These are phyloP conservation scores for Cordyceps militaris DNA, from an alignment of 2,329 filamentous ascomycete genomes.

Conservation along the genomic window DNA sequence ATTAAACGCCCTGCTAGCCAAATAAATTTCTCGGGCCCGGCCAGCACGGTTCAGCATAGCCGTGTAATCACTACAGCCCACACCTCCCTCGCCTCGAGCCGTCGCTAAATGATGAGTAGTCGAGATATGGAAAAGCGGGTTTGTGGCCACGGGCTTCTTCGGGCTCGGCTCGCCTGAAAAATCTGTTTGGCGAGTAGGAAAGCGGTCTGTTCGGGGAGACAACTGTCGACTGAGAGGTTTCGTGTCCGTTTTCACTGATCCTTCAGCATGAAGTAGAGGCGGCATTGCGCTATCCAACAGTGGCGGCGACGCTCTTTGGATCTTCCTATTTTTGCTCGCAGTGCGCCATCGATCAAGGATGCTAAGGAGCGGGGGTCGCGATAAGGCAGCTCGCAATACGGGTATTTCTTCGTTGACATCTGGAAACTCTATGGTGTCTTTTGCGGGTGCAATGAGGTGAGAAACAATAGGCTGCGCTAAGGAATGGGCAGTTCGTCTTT, in stretches of 20 bases:
- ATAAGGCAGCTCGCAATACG: background rate
- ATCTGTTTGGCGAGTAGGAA: background rate
- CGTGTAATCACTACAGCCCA: background rate
- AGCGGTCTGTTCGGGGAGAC: background rate
- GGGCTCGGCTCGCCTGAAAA: background rate
- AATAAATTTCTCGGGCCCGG: conserved; percentile 57
- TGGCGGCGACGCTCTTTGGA: background rate
- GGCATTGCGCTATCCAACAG: background rate
- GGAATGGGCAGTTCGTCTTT: background rate
- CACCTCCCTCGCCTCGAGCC: conserved; percentile 3
- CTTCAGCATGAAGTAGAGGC: background rate
- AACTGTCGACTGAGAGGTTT: background rate
- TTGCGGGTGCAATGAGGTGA: background rate
- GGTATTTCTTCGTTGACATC: background rate
- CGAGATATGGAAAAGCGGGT: background rate
- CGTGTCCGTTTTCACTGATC: background rate
- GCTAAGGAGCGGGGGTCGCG: conserved; percentile 13
- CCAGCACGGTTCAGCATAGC: conserved; percentile 43
- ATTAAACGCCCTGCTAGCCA: conserved; percentile 36
- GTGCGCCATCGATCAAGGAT: conserved; percentile 19
- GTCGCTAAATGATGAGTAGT: background rate
- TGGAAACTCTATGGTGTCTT: background rate
- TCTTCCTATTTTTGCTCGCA: background rate
- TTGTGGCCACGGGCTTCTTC: background rate
- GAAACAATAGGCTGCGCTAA: background rate